Conservation (phyloP, 768 basidiomycete genomes). For the Lentinus tigrinus region DNA sequence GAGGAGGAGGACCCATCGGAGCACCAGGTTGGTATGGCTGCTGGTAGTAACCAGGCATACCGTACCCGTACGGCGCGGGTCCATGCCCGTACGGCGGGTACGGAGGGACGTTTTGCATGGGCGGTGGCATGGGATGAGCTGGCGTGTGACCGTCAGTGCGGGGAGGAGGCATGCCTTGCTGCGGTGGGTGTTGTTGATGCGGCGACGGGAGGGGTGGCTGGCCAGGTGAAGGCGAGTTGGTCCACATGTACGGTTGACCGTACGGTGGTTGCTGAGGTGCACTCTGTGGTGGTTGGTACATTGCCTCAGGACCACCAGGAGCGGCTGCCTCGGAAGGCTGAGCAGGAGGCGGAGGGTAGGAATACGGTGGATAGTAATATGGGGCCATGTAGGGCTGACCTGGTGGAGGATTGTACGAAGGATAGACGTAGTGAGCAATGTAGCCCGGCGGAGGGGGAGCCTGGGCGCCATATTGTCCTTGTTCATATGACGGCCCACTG, state of each 20-base stretch:
- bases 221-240: conserved; percentile 26
- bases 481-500: conserved; percentile 21
- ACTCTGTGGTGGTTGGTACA: conserved; percentile 28
- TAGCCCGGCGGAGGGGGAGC: conserved; percentile 25
- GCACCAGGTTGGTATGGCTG: conserved; percentile 11
- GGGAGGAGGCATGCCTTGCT: conserved; percentile 17
- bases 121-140: conserved; percentile 32
- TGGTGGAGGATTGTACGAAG: conserved; percentile 30
- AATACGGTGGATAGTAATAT: conserved; percentile 55
- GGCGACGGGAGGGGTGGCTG: conserved; percentile 22
- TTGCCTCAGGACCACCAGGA: conserved; percentile 28
- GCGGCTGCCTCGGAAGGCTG: conserved; percentile 38
- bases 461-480: conserved; percentile 28
- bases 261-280: conserved; percentile 28
- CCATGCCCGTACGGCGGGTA: conserved; percentile 31
- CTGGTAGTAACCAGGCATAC: conserved; percentile 23
- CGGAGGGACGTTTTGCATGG: conserved; percentile 28
- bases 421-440: conserved; percentile 29
- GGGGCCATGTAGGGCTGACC: conserved; percentile 35
- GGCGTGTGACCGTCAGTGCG: conserved; percentile 26
- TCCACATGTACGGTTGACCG: conserved; percentile 35
- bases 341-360: conserved; percentile 46
- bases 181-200: conserved; percentile 22
- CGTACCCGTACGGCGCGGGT: conserved; percentile 21
- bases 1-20: conserved; percentile 13